Percentiles rank a stretch among this genome's conserved stretches.
phyloP scores from a whole-genome alignment of 2,329 filamentous ascomycete species.

The Apiospora saccharicola region DNA sequence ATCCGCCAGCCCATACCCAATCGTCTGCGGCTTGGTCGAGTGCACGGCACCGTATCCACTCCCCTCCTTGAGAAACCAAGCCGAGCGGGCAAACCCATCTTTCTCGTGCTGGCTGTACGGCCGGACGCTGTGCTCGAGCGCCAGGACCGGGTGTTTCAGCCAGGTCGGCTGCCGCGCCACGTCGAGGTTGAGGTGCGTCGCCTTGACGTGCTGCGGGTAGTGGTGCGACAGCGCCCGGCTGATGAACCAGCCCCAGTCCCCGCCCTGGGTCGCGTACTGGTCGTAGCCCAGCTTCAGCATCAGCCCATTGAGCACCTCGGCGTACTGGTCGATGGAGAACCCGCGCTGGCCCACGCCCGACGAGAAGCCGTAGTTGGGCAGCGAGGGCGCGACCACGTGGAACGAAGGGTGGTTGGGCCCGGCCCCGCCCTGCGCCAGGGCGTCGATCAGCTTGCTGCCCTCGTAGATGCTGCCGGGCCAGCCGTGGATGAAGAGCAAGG shows the following conservation, averaged over 20 bases:
- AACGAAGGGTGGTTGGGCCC: conserved; percentile 45
- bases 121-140: conserved; percentile 41
- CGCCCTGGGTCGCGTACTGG: conserved; percentile 65
- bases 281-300: conserved; percentile 68
- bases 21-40: conserved; percentile 72
- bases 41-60: conserved; percentile 65
- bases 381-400: conserved; percentile 55
- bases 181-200: conserved; percentile 49
- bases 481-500: conserved; percentile 40
- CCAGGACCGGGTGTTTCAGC: conserved; percentile 23
- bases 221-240: conserved; percentile 65
- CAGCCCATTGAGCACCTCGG: conserved; percentile 64
- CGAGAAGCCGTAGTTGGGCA: conserved; percentile 56
- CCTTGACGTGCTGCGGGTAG: conserved; percentile 69
- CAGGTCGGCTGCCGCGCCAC: neutral
- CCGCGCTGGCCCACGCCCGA: conserved; percentile 51
- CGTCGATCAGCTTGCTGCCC: conserved; percentile 61
- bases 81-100: conserved; percentile 53
- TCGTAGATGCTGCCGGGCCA: conserved; percentile 68
- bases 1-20: conserved; percentile 73
- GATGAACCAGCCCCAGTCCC: conserved; percentile 74
- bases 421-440: conserved; percentile 37
- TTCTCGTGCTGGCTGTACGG: conserved; percentile 57
- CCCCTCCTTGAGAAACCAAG: conserved; percentile 64
- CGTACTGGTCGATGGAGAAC: conserved; percentile 64